phyloP scores from a whole-genome alignment of 1,284 basidiomycete species.

The Cutaneotrichosporon cavernicola region DNA sequence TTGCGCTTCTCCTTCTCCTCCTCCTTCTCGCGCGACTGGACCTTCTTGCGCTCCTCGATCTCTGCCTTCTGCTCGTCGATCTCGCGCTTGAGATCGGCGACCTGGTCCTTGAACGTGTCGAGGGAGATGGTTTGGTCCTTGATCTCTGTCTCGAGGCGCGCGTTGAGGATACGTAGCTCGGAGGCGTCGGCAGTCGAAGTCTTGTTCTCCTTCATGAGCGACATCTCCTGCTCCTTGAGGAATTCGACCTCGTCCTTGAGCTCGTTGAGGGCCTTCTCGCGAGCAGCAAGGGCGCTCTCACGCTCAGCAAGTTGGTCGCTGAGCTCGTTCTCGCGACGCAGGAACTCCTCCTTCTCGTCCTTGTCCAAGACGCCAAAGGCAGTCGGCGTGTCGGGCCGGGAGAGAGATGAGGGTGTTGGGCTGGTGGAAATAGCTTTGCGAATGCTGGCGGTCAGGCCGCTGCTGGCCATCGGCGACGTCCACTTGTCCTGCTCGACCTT shows the following conservation, averaged over 20 bases:
- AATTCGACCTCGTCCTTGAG: constrained; percentile 79
- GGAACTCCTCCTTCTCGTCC: constrained; percentile 96
- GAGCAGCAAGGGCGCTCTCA: constrained; percentile 72
- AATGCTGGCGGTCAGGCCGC: constrained; percentile 39
- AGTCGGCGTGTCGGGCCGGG: constrained; percentile 53
- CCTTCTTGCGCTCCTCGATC: constrained; percentile 75
- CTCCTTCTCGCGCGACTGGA: constrained; percentile 80
- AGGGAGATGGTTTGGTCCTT: constrained; percentile 94
- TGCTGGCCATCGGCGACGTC: constrained; percentile 58
- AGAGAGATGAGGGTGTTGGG: constrained; percentile 63
- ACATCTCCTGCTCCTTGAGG: constrained; percentile 84
- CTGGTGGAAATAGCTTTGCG: constrained; percentile 39
- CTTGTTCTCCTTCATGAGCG: constrained; percentile 70
- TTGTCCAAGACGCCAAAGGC: constrained; percentile 73
- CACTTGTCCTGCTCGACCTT: constrained; percentile 82
- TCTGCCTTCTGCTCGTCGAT: constrained; percentile 85
- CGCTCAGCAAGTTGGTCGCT: constrained; percentile 89
- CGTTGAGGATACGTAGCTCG: constrained; percentile 86
- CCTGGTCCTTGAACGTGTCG: constrained; percentile 95
- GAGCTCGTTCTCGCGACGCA: constrained; percentile 94
- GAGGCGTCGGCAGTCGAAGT: constrained; percentile 75
- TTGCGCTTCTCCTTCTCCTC: constrained; percentile 99
- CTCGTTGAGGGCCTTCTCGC: constrained; percentile 66
- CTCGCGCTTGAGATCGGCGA: constrained; percentile 79
- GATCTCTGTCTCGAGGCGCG: constrained; percentile 90